Evolutionary conservation across 192 early-diverging fungal genomes (phyloP).

Genomic region (Coemansia sp.): DNA sequence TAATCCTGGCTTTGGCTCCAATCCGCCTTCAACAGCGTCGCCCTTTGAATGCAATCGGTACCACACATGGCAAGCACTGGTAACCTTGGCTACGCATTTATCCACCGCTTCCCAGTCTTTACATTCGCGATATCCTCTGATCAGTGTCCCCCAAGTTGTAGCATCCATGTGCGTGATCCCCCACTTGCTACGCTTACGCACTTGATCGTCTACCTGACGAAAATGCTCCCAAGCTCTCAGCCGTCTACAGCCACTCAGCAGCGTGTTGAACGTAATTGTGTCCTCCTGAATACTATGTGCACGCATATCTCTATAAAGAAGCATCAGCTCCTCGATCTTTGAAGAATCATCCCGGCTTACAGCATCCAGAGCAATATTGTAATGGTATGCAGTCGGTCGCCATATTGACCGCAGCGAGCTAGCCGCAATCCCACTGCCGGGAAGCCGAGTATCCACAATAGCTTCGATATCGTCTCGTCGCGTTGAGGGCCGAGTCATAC

Average conservation of each 20-base stretch:
- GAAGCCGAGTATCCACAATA: conserved; percentile 2
- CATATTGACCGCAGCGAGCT: conserved; percentile 15
- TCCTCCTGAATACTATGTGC: conserved; percentile 32
- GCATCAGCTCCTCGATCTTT: conserved; percentile 17
- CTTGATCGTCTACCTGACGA: conserved; percentile 25
- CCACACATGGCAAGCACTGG: conserved; percentile 23
- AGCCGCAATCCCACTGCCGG: neutral
- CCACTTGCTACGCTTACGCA: conserved; percentile 33
- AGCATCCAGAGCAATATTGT: conserved; percentile 42
- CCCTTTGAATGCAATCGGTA: conserved; percentile 4
- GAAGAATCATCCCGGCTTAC: conserved; percentile 29
- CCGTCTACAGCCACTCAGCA: conserved; percentile 43
- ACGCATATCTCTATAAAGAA: conserved; percentile 32
- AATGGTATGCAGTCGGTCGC: conserved; percentile 29
- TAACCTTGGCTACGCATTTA: conserved; percentile 18
- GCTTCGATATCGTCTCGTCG: neutral
- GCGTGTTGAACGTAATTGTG: conserved; percentile 43
- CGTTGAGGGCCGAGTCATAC: conserved; percentile 6
- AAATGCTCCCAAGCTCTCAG: conserved; percentile 31
- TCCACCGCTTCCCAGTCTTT: conserved; percentile 40
- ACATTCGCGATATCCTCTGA: conserved; percentile 34
- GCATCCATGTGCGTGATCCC: conserved; percentile 44
- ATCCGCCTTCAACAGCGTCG: neutral
- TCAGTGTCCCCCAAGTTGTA: conserved; percentile 39
- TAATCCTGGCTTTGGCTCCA: conserved; percentile 27